Base-by-base conservation (phyloP, 2,329 filamentous ascomycete species). In the Paecilomyces variotii region DNA sequence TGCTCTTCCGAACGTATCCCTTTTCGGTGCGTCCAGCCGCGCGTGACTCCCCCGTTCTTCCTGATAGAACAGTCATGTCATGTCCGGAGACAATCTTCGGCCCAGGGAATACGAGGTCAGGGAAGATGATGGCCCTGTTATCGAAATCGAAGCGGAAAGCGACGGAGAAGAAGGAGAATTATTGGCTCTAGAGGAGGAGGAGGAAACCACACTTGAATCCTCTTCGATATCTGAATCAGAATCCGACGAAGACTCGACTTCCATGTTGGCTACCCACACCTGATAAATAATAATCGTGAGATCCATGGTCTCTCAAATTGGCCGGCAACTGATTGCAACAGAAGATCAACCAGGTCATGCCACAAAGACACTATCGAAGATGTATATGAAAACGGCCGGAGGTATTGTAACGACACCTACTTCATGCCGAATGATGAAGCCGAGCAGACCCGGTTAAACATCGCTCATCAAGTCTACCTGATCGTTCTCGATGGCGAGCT, bases 341-440 rank as follows among this genome's bases (percentile, higher is more conserved):
- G 70, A 63, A 70, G 67, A 64, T 75, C 74, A 10, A 75, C 72
- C 51, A 70, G 65, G 57, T 76, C 72, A 12, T 64, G 69, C 59
- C 66, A 68, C 28, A 66, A 69, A 50, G 61, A 68, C 54, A 64
- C 64, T 61, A 75, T 87, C 32, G 80, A 84, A 66, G 82, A 82
- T 62, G 76, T 83, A 57, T 75, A 81, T 60, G 84, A 87, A 61
- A 82, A 88, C 71, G 83, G 80, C 51, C 82, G 86, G 25, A 79
- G 73, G 27, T 82, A 86, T 63, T 86, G 85, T 67, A 85, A 86
- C 65, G 77, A 81, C 34, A 78, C 79, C 34, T 88, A 87, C 66
- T 84, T 79, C 68, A 85, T 87, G 79, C 86, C 86, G 12, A 87
- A 87, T 68, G 86, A 88, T 65, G 82, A 87, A 53, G 73, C 79